Evolutionary conservation across 495 filamentous ascomycete species (phyloP), one percentile per base, ranked within the genome.

Genomic region (Coniosporium apollinis): DNA sequence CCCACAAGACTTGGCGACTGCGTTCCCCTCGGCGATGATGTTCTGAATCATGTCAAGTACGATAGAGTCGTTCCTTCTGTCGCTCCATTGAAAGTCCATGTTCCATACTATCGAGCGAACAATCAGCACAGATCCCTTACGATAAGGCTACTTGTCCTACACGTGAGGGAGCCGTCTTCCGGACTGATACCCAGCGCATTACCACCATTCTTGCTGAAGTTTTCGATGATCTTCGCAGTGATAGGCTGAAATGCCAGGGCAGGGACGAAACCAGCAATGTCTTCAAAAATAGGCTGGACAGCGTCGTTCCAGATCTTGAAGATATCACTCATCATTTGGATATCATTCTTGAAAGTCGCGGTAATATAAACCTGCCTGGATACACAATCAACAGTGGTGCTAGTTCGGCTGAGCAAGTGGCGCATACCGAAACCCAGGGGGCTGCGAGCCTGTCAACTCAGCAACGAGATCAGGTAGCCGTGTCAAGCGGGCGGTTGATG

Each of bases 1-100:
- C 5, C 51, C 57, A 28, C 43, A 36, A 7, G 44, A 36, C 20
- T 50, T 42, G 2, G 57, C 49, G 31, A 44, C 45, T 3, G 22
- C 37, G 17, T 54, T 38, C 0, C 57, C 30, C 16, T 34, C 28
- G 7, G n/a, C 14, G 6, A 36, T 10, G 10, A 29, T 15, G 4
- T 19, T 24, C 16, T 37, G 26, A 0, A 18, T 24, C 20, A 26
- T 37, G 16, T 14, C 28, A 40, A 9, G 28, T 19, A 44, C 42
- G 19, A 45, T 30, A 6, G 16, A 36, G 31, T 50, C 41, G 9
- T 39, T 34, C 28, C 26, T 20, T 5, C 11, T 14, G 4, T 47
- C 33, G 11, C 8, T 19, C 44, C 44, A 47, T 3, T 19, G 13
- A 11, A n/a, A n/a, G n/a, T n/a, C n/a, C n/a, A n/a, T n/a, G n/a